Conservation (phyloP, 2,329 filamentous ascomycete species). For the Diaporthe australafricana region DNA sequence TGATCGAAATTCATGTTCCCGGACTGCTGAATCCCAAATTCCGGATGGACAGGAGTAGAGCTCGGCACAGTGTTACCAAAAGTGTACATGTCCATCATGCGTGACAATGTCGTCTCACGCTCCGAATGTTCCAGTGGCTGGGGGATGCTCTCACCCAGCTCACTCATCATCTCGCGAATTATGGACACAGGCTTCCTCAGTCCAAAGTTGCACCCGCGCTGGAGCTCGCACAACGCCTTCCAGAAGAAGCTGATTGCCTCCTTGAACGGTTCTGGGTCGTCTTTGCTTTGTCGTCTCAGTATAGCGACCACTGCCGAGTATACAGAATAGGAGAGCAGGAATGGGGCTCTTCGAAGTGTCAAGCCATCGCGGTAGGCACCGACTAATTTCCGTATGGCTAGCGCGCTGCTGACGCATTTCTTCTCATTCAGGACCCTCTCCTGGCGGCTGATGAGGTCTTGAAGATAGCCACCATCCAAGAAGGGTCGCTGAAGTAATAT, state of each 20-base stretch:
- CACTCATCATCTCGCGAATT: neutral
- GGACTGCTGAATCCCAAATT: no score
- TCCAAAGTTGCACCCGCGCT: constrained; percentile 7
- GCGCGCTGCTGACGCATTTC: neutral
- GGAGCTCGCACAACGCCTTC: neutral
- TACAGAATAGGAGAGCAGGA: neutral
- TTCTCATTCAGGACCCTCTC: neutral
- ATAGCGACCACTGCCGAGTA: constrained; percentile 3
- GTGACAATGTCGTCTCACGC: neutral
- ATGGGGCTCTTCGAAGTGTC: neutral
- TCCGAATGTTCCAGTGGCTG: neutral
- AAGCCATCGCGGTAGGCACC: neutral
- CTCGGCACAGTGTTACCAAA: neutral
- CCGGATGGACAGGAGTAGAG: no score
- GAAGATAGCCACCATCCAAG: neutral
- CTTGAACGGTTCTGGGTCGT: neutral
- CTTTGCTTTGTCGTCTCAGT: neutral
- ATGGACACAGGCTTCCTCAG: constrained; percentile 9
- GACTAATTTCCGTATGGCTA: neutral
- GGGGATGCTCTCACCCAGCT: neutral
- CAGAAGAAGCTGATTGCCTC: neutral
- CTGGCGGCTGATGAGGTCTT: neutral
- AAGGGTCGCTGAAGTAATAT: constrained; percentile 8
- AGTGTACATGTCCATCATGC: neutral
- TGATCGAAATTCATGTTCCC: no score